Percentiles rank a stretch among this genome's conserved stretches.
phyloP scores from a whole-genome alignment of 805 yeast genomes.

The Starmerella gropengiesseri region DNA sequence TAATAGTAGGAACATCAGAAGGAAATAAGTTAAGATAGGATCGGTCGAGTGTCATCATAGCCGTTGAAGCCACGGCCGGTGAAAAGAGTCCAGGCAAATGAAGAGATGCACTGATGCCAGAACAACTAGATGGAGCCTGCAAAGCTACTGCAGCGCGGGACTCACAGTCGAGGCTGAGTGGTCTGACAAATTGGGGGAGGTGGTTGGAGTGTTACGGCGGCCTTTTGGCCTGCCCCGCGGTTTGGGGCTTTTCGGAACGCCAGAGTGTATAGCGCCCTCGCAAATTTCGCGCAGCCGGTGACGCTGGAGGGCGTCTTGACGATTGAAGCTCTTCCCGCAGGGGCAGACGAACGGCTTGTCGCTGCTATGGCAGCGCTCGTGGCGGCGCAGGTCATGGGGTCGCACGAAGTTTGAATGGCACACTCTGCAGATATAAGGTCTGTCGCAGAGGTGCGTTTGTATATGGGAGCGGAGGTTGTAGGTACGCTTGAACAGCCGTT shows the following conservation, averaged over 20 bases:
- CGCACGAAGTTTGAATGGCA: constrained; percentile 86
- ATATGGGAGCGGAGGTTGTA: constrained; percentile 92
- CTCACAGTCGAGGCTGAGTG: no score
- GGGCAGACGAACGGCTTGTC: constrained; percentile 60
- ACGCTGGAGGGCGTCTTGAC: constrained; percentile 78
- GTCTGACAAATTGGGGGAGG: constrained; percentile 5
- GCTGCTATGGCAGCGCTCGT: constrained; percentile 73
- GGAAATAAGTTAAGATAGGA: no score
- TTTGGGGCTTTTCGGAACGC: constrained; percentile 15
- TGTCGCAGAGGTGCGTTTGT: constrained; percentile 88
- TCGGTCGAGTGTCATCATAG: no score
- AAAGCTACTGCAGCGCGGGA: no score
- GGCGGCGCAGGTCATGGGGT: constrained; percentile 88
- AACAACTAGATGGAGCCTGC: no score
- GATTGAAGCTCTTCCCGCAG: constrained; percentile 87
- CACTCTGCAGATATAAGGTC: constrained; percentile 70
- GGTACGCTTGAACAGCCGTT: constrained; percentile 72
- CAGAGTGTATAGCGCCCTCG: constrained; percentile 46
- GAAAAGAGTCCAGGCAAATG: no score
- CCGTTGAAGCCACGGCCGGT: no score
- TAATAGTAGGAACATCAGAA: no score
- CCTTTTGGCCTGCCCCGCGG: constrained; percentile 21
- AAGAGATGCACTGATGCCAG: no score
- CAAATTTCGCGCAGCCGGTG: constrained; percentile 76
- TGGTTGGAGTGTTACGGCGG: constrained; percentile 10